A percentile compares a stretch with the other conserved stretches of the same genome.
Conservation (phyloP, 768 basidiomycete genomes). For the Suillus paluster region DNA sequence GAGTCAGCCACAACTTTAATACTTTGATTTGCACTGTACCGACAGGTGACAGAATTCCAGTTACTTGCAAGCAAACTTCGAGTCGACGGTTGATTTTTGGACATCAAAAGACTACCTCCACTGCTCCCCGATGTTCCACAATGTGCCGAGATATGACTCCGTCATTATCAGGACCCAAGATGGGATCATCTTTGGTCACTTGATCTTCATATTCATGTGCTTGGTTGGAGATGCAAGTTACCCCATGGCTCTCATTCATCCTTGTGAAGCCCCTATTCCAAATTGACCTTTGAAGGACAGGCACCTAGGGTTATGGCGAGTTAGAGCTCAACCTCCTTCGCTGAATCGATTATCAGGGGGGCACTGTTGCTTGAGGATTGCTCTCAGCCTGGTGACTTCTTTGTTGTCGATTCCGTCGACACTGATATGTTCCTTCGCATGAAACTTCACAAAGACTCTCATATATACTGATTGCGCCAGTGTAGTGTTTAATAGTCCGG, state of each 20-base stretch:
- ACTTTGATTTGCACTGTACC: background rate
- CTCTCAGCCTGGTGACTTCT: slow-evolving; percentile 18
- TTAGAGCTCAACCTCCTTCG: slow-evolving; percentile 22
- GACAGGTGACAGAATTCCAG: slow-evolving; percentile 2
- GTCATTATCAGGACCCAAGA: slow-evolving; percentile 27
- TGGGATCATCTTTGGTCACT: slow-evolving; percentile 23
- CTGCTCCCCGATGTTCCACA: slow-evolving; percentile 21
- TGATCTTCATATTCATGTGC: slow-evolving; percentile 25
- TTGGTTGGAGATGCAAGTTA: slow-evolving; percentile 12
- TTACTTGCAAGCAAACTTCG: slow-evolving; percentile 22
- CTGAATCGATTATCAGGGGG: slow-evolving; percentile 34
- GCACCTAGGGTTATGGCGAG: slow-evolving; percentile 24
- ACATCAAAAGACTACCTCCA: slow-evolving; percentile 15
- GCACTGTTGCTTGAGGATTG: slow-evolving; percentile 24
- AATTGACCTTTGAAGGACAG: slow-evolving; percentile 20
- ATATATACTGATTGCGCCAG: no score
- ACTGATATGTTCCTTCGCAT: slow-evolving; percentile 29
- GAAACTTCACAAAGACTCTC: slow-evolving; percentile 4
- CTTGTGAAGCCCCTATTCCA: slow-evolving; percentile 18
- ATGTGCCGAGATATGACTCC: slow-evolving; percentile 22
- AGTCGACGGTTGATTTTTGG: slow-evolving; percentile 23
- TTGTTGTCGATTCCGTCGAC: slow-evolving; percentile 35
- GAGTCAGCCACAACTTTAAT: no score
- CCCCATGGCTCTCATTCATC: slow-evolving; percentile 26
- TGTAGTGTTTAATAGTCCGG: no score